Evolutionary conservation across 805 yeast genomes (phyloP).

Genomic region (Saccharomyces mikatae): DNA sequence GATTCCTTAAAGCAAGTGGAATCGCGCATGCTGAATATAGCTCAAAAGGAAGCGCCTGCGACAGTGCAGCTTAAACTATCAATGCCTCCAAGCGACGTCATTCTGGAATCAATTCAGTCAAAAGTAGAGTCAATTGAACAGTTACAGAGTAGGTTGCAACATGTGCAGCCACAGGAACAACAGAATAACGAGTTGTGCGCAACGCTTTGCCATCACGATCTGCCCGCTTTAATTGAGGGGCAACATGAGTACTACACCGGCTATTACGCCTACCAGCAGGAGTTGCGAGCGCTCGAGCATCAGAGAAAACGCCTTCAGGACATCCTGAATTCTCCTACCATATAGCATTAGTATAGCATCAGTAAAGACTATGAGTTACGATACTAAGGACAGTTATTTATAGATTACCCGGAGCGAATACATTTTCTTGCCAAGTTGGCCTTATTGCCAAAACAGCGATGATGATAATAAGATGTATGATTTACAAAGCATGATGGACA

Average conservation of each 20-base stretch:
- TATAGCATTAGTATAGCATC: not conserved
- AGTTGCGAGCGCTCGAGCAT: constrained; percentile 9
- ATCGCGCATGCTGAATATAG: not conserved
- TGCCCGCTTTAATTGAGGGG: constrained; percentile 13
- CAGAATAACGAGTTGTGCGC: constrained; percentile 8
- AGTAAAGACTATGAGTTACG: not conserved
- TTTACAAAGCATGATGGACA: not conserved
- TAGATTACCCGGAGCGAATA: not conserved
- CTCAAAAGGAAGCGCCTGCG: not conserved
- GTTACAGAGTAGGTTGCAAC: constrained; percentile 6
- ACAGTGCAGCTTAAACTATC: not conserved
- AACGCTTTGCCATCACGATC: constrained; percentile 7
- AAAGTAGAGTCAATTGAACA: constrained; percentile 1
- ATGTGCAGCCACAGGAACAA: constrained; percentile 11
- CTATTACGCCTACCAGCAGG: constrained; percentile 17
- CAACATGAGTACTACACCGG: constrained; percentile 18
- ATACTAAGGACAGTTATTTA: too few relatives aligned
- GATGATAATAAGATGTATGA: not conserved
- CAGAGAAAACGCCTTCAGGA: constrained; percentile 5
- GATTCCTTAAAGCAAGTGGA: constrained; percentile 2
- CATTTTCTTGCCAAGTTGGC: not conserved
- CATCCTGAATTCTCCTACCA: not conserved
- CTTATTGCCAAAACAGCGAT: not conserved
- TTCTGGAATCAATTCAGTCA: constrained; percentile 4
- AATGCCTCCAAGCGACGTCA: not conserved